Base-by-base conservation (phyloP, 306 rosid species). In the Mimosa pudica region DNA sequence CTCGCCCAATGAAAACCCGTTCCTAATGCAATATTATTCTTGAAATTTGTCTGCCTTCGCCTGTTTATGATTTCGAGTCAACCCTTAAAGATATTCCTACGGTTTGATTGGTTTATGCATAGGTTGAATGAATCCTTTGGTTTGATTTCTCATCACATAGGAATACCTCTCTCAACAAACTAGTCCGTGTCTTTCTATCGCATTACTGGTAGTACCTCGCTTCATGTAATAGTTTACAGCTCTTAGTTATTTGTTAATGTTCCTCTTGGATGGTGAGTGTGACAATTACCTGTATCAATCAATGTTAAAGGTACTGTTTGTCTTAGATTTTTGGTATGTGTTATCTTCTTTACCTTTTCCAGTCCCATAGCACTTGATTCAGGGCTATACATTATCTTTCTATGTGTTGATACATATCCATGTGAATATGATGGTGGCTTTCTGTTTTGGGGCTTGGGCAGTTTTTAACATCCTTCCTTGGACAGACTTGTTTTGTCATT, bases 371-470 rank as follows among this genome's bases (percentile, higher is more conserved):
- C 55, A 33, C 41, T 77, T 77, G 70, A 3, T 17, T 55, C 58
- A 16, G 65, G 58, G 48, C 79, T 33, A 54, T 54, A 45, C 18
- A 18, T 54, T 42, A 36, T 71, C 64, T 82, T 33, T 33, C 57
- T 44, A 71, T 71, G 10, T 63, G 47, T 76, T 71, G 54, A 48
- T 69, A 49, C 48, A 9, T 42, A 30, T 32, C 30, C 38, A 61
- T 30, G 32, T 61, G 41, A 10, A 30, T 61, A 24, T 30, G 41
- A 61, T 61, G 10, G 38, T 30, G 41, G 35, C 30, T 61, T 30
- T 57, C 63, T 57, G 14, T 70, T 58, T 76, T 71, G 36, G 33
- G n/a, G 62, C 70, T 72, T 61, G 76, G 47, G 47, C 33, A 18
- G 45, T 79, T 61, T 46, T 48, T 38, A 38, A 2, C 42, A 38